phyloP scores from a whole-genome alignment of 352 stramenopile species.

The Blastocystis sp. region DNA sequence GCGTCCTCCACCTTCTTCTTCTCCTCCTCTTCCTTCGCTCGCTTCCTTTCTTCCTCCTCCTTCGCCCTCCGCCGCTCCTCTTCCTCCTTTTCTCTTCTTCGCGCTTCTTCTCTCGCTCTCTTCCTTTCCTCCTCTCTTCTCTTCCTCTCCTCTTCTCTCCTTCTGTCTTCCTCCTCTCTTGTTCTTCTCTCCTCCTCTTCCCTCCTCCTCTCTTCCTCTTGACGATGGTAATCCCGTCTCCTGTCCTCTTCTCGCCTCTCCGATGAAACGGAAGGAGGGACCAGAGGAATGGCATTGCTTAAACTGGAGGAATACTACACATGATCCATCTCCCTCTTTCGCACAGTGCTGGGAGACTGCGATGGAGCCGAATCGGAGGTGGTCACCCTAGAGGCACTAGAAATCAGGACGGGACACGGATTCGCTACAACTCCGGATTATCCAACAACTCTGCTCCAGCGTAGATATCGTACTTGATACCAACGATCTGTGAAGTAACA shows the following conservation, averaged over 20 bases:
- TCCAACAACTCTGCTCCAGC: slow-evolving; percentile 13
- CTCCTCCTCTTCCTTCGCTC: background rate
- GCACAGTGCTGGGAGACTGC: no score
- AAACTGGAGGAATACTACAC: no score
- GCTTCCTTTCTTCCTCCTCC: background rate
- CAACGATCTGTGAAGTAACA: slow-evolving; percentile 21
- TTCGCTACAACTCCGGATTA: no score
- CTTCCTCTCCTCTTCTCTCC: background rate
- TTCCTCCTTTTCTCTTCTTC: background rate
- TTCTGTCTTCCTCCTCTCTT: background rate
- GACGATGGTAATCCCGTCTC: no score
- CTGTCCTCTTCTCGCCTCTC: background rate
- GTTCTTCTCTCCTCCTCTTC: background rate
- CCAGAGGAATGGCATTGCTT: no score
- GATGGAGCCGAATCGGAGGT: no score
- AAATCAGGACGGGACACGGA: background rate
- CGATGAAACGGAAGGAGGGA: background rate
- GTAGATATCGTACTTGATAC: slow-evolving; percentile 37
- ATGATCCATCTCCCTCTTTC: no score
- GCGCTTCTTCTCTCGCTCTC: background rate
- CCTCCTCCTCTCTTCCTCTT: background rate
- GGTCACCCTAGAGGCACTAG: background rate
- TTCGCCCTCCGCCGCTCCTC: background rate
- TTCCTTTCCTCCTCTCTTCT: background rate
- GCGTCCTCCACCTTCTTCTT: background rate